phyloP scores from a whole-genome alignment of 441 rosid species.

The Isatis lusitanica region DNA sequence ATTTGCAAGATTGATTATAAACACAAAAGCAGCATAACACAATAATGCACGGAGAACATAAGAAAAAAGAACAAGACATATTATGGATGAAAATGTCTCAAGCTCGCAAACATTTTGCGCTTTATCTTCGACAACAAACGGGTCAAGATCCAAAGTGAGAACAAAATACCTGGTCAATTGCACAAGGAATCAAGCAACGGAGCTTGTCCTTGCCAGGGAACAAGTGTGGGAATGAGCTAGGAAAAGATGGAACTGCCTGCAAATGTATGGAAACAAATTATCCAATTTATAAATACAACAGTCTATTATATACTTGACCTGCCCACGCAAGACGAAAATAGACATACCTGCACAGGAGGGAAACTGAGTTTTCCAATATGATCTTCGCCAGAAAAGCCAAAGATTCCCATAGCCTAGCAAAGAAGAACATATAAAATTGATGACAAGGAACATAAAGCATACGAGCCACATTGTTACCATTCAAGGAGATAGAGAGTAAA shows the following conservation, averaged over 20 bases:
- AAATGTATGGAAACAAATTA: slow-evolving; percentile 8
- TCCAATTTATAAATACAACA: not conserved
- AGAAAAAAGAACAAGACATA: not conserved
- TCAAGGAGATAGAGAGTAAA: not conserved
- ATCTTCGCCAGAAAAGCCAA: slow-evolving; percentile 94
- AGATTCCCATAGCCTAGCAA: slow-evolving; percentile 75
- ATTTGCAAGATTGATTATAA: slow-evolving; percentile 1
- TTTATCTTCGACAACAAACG: not conserved
- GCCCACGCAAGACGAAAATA: not conserved
- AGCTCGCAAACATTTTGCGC: not conserved
- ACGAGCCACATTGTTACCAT: not conserved
- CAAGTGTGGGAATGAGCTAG: slow-evolving; percentile 84
- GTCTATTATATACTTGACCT: not conserved
- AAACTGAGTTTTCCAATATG: slow-evolving; percentile 89
- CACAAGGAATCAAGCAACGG: slow-evolving; percentile 93
- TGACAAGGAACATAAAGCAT: not conserved
- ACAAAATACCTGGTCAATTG: slow-evolving; percentile 76
- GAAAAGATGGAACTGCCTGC: slow-evolving; percentile 94
- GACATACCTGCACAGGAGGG: slow-evolving; percentile 83
- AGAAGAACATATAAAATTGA: slow-evolving; percentile 5
- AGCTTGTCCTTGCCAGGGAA: slow-evolving; percentile 69
- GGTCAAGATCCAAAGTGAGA: not conserved
- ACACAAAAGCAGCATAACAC: not conserved
- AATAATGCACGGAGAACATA: not conserved
- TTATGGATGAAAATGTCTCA: not conserved